Evolutionary conservation across 2,329 filamentous ascomycete genomes (phyloP).

Genomic region (Colletotrichum liriopes): DNA sequence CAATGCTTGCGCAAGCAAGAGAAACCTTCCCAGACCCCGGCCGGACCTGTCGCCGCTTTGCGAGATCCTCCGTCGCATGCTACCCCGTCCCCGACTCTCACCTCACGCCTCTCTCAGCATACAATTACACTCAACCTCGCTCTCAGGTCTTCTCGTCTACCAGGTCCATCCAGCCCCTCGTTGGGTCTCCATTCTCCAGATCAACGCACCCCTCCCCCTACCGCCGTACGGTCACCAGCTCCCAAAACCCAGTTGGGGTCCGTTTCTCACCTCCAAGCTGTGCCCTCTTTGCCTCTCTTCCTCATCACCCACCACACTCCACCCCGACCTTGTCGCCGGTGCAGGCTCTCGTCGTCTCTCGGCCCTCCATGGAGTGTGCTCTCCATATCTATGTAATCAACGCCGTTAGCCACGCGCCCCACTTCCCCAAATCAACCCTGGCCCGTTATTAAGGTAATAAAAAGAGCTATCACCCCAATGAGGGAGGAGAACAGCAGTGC

Average conservation of each 20-base stretch:
- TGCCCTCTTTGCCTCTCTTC: slow-evolving; percentile 17
- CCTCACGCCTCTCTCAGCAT: neutral
- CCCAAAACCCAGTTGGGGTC: slow-evolving; percentile 14
- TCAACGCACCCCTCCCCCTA: neutral
- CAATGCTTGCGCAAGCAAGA: slow-evolving; percentile 20
- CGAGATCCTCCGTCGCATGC: neutral
- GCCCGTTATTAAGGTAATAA: slow-evolving; percentile 38
- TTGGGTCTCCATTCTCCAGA: slow-evolving; percentile 5
- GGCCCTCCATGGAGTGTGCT: slow-evolving; percentile 4
- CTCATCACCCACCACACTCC: slow-evolving; percentile 11
- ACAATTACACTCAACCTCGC: slow-evolving; percentile 8
- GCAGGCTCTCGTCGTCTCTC: slow-evolving; percentile 3
- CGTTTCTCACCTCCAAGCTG: slow-evolving; percentile 14
- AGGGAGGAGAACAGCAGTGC: slow-evolving; percentile 31
- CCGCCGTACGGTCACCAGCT: neutral
- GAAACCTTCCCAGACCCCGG: slow-evolving; percentile 30
- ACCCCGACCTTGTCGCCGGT: neutral
- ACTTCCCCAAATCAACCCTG: slow-evolving; percentile 44
- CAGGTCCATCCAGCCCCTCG: neutral
- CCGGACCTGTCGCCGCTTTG: slow-evolving; percentile 38
- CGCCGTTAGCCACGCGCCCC: slow-evolving; percentile 35
- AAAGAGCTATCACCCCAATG: slow-evolving; percentile 42
- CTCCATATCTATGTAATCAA: slow-evolving; percentile 18
- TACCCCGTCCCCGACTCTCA: neutral
- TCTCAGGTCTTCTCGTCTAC: neutral